phyloP scores from a whole-genome alignment of 2,329 filamentous ascomycete genomes.

The Chaetomium sp. region DNA sequence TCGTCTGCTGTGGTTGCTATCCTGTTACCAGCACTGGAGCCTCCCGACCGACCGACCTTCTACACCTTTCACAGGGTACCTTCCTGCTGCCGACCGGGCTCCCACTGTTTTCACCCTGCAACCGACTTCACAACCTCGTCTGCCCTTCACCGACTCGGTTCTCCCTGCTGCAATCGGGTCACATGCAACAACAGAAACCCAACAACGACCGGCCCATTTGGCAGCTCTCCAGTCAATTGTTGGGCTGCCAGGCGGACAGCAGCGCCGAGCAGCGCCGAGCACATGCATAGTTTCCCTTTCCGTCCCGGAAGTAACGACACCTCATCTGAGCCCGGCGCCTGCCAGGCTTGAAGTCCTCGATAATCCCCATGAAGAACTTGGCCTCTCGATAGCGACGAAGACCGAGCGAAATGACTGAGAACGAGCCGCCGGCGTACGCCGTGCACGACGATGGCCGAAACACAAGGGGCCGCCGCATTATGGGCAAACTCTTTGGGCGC shows the following conservation, averaged over 20 bases:
- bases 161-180: slow-evolving; percentile 10
- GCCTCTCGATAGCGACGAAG: slow-evolving; percentile 4
- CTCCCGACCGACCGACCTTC: neutral
- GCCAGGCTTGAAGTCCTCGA: slow-evolving; percentile 5
- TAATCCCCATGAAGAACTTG: slow-evolving; percentile 17
- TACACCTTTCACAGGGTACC: neutral
- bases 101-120: neutral
- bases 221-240: slow-evolving; percentile 19
- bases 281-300: slow-evolving; percentile 22
- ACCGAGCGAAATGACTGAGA: slow-evolving; percentile 36
- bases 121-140: neutral
- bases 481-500: slow-evolving; percentile 55
- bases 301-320: slow-evolving; percentile 5
- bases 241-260: slow-evolving; percentile 14
- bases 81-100: neutral
- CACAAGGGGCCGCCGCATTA: slow-evolving; percentile 49
- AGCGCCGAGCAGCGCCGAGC: slow-evolving; percentile 6
- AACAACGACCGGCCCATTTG: slow-evolving; percentile 13
- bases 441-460: slow-evolving; percentile 35
- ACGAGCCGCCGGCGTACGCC: slow-evolving; percentile 34
- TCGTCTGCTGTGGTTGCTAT: too few species aligned
- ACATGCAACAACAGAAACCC: slow-evolving; percentile 16
- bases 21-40: neutral
- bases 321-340: neutral
- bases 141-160: slow-evolving; percentile 2